Base-by-base conservation (phyloP, 176 grass and related monocot species). In the sorghum (Sorghum bicolor) region DNA sequence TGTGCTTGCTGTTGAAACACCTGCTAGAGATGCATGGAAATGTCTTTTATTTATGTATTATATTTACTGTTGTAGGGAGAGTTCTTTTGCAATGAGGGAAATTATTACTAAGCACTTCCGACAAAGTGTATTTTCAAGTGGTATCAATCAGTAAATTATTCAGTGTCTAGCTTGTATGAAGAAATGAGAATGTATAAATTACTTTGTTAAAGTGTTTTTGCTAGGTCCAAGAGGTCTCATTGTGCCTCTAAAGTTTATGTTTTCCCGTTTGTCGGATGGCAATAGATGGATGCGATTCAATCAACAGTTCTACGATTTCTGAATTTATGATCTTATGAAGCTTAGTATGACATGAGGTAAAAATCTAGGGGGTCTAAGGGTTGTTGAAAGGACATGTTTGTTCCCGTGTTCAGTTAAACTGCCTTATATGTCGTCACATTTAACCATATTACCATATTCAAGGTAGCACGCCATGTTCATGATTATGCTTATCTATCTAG, bases 101-200 rank as follows among this genome's bases (percentile, higher is more conserved):
- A 12, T 75, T 55, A 63, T 61, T 43, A 30, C 34, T 58, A 70
- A 44, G 48, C 38, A 28, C 8, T 85, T 78, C 39, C 37, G 36
- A 70, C 34, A 28, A 50, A 78, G 19, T 53, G 64, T 74, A 40
- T 64, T 73, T 34, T 64, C 15, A 45, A 43, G 44, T 45, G n/a
- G 60, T 80, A 26, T 78, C 36, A 60, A 78, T 43, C 44, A 64
- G 32, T 75, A 60, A 37, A 66, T 55, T 81, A 58, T 67, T 67
- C 61, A 43, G 6, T 45, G 28, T 87, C 61, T 81, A 29, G 71
- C 37, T 65, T 14, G 1, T 86, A 52, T 33, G 39, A 86, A 20
- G 29, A 80, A 16, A n/a, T 33, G 16, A 33, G 28, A 76, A 75
- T 50, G 14, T 39, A 61, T 30, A 62, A 66, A 45, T 60, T 24